Percentiles rank a stretch among this genome's conserved stretches.
Conservation (phyloP, 495 filamentous ascomycete genomes). For the Penicillium coprophilum region DNA sequence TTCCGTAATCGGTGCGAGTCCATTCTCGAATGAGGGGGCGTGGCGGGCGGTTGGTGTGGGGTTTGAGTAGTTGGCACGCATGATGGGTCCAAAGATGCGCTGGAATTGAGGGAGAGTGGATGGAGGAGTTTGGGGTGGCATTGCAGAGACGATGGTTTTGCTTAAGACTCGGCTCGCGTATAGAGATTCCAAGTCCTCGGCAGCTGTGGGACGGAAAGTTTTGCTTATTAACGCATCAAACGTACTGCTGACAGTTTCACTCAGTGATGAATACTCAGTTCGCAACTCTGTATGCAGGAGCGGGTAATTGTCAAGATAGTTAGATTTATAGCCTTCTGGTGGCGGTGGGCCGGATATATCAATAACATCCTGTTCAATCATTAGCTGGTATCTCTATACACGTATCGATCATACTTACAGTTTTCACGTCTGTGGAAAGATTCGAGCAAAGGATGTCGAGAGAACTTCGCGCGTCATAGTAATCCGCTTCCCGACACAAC, state of each 20-base stretch:
- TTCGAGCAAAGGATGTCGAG: conserved; percentile 38
- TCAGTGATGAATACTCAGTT: conserved; percentile 43
- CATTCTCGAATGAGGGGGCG: conserved; percentile 70
- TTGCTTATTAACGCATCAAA: conserved; percentile 35
- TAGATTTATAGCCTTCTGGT: conserved; percentile 56
- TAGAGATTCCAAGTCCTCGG: conserved; percentile 22
- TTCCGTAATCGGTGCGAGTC: conserved; percentile 57
- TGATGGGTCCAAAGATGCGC: conserved; percentile 37
- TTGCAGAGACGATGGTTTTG: conserved; percentile 16
- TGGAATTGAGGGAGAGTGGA: conserved; percentile 25
- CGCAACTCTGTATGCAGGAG: conserved; percentile 55
- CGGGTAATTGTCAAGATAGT: conserved; percentile 62
- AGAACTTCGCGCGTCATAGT: conserved; percentile 38
- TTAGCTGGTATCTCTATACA: conserved; percentile 22
- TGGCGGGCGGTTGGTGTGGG: conserved; percentile 30
- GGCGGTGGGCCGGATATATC: conserved; percentile 63
- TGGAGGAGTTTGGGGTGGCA: conserved; percentile 15
- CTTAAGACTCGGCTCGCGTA: conserved; percentile 31
- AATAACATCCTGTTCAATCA: conserved; percentile 41
- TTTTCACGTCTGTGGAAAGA: conserved; percentile 29
- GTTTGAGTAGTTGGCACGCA: conserved; percentile 32
- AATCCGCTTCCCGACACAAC: conserved; percentile 28
- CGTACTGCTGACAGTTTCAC: conserved; percentile 35
- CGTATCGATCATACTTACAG: conserved; percentile 26
- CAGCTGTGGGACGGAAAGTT: conserved; percentile 33